Evolutionary conservation across 495 filamentous ascomycete species (phyloP), one percentile per base, ranked within the genome.

Genomic region (Sordaria brevicollis): DNA sequence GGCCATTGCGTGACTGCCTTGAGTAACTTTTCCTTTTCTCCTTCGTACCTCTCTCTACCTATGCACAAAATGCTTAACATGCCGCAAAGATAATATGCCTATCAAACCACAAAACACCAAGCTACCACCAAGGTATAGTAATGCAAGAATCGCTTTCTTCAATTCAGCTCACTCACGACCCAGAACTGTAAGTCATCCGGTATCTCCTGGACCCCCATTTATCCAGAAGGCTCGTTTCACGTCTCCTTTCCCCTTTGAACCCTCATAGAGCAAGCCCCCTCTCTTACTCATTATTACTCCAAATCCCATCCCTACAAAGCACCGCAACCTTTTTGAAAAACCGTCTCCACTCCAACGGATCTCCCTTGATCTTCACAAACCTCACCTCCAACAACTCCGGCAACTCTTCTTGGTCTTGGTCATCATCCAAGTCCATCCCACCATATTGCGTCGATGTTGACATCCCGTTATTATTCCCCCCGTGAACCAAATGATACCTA

Each of bases 261-360:
- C n/a, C n/a, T n/a, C n/a, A n/a, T n/a, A n/a, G n/a, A n/a, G n/a
- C n/a, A n/a, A n/a, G n/a, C n/a, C n/a, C n/a, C 17, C 38, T 41
- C 39, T 49, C 19, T 54, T 19, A 33, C 2, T 31, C 15, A 66
- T 83, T 80, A 49, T 77, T 79, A 66, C 79, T 95, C 71, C 79
- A 86, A 49, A 97, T 87, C 5, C 87, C 93, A 74, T 97, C 93
- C 78, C 90, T 90, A 81, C 93, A 95, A 35, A 94, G 81, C 69
- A 94, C 82, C 19, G 89, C 90, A 13, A 97, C 88, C 79, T 90
- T 92, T 81, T 97, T 99, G 85, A 99, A 99, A 77, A 99, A 94
- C 66, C 95, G 85, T 69, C 95, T 86, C 95, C 95, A 99, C 84
- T 97, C 95, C 35, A 99, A 79, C 11, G 96, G 96, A 83, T 99